Evolutionary conservation across 2,329 filamentous ascomycete species (phyloP), one percentile per base, ranked within the genome.

Genomic region (Sporothrix humicola): DNA sequence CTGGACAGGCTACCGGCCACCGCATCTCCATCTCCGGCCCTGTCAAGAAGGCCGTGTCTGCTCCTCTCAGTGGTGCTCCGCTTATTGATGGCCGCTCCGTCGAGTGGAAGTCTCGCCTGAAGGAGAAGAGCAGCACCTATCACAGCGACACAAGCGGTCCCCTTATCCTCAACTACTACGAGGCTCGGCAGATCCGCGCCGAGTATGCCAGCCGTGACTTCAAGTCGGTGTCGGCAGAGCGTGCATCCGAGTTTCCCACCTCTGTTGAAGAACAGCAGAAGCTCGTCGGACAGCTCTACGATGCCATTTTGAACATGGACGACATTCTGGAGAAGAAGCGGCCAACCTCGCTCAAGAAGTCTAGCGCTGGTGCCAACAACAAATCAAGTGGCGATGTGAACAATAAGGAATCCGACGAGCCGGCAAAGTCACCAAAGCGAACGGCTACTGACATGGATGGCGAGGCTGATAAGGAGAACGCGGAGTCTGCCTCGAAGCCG

Each of bases 251-350:
- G 15, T 77, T 75, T 54, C 79, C 79, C 1, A 73, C 13, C 9
- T 75, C 74, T 17, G 72, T 77, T 8, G 76, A 80, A 1, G 74
- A 78, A 63, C 77, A 77, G 71, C 69, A 68, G 17, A 8, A 17
- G 66, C 73, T 82, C 10, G 79, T 79, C n/a, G 75, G 73, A 12
- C 72, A 76, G 10, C 76, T 81, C 31, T 80, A 77, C 72, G 77
- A 81, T 46, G 79, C 79, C 10, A 76, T 77, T 66, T 52, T 72
- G 46, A 73, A 76, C 69, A 74, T 76, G 71, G 69, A 71, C 26
- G 69, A 59, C 65, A 76, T 76, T 46, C 54, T 77, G 10, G 76
- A 77, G 71, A 63, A 42, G 13, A 73, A 74, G 73, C 44, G 31
- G 31, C 72, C 73, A 2, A 58, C 70, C 15, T 31, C 44, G 5